Base-by-base conservation (phyloP, 1,284 basidiomycete genomes). In the Ustilago trichophora region DNA sequence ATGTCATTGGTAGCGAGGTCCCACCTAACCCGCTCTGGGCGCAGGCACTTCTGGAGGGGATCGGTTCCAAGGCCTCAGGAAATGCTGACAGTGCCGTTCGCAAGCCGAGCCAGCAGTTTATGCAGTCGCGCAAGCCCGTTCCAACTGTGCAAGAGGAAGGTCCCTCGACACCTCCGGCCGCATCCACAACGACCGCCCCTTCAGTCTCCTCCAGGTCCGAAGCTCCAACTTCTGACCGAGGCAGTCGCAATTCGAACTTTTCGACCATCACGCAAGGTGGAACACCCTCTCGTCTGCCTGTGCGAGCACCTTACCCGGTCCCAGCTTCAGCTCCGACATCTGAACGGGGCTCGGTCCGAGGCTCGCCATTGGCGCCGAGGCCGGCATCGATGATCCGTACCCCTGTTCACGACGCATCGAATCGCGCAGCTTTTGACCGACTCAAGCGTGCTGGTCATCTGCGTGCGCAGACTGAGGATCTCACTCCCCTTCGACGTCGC, bases 1-100 rank as follows among this genome's bases (percentile, higher is more conserved):
- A 68, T 26, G 58, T 79, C 16, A 48, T 80, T 15, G 43, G 49
- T 4, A 69, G 56, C 46, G 59, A 72, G 33, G 60, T 74, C 9
- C 68, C 70, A 2, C 51, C 71, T 21, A 73, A 75, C 18, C 77
- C 78, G 16, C 52, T 72, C 15, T 81, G 79, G 79, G 76, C 79
- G 4, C 62, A 71, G 38, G 52, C 47, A 11, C 44, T 66, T 16
- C 27, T 71, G 24, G 68, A 71, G 31, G 45, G 34, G 1, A 54
- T 53, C 13, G 38, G 47, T 21, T 43, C 34, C 7, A 21, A 43
- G 34, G 11, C 48, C 2, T 21, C 36, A 2, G 22, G n/a, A 21
- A 31, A 13, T 10, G 38, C 19, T 12, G 33, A 56, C 13, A 47
- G 26, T 18, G 43, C 12, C 19, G 27, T 21, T 4, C 35, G 38